Base-by-base conservation (phyloP, 2,329 filamentous ascomycete genomes). In the Zymoseptoria pseudotritici region DNA sequence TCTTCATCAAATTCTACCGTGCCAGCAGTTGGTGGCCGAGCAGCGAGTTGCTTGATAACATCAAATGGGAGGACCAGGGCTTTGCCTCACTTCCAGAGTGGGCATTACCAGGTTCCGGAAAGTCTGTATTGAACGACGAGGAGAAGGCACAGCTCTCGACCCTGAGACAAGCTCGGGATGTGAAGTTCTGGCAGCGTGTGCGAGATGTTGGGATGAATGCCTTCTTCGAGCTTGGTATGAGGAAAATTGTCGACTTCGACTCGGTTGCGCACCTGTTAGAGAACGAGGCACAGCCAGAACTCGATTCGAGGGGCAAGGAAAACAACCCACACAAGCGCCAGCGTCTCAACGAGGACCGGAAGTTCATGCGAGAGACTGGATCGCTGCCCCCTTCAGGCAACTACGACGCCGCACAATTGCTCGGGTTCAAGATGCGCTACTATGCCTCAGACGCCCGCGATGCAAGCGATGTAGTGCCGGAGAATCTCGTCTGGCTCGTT, bases 21-120 rank as follows among this genome's bases (percentile, higher is more conserved):
- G 86, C 87, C 60, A 97, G 93, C 77, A 96, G 93, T 22, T 99
- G 94, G 94, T 99, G 94, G 94, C 94, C 94, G 1, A 85, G 82
- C 58, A 76, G 86, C 55, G 85, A 84, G 55, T 80, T 82, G 31
- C 72, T 79, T 10, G 77, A 81, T 51, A 75, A 77, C 49, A 50
- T 21, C 77, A 77, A 78, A 19, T 77, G 73, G 70, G 67, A 74
- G 31, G 76, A 79, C 50, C 75, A 80, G 19, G 82, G 82, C 54
- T 78, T 83, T 13, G 82, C 83, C 2, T 87, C 89, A 0, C 78
- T 97, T n/a, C 94, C 93, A 0, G 80, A 80, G 26, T 97, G 94
- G 93, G 92, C 92, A 13, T 77, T 89, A 22, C 91, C 92, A 10
- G 84, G 83, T 13, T 90, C 85, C 53, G 72, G 80, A 4, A 80